phyloP scores from a whole-genome alignment of 495 filamentous ascomycete genomes.

The Penicillium manginii region DNA sequence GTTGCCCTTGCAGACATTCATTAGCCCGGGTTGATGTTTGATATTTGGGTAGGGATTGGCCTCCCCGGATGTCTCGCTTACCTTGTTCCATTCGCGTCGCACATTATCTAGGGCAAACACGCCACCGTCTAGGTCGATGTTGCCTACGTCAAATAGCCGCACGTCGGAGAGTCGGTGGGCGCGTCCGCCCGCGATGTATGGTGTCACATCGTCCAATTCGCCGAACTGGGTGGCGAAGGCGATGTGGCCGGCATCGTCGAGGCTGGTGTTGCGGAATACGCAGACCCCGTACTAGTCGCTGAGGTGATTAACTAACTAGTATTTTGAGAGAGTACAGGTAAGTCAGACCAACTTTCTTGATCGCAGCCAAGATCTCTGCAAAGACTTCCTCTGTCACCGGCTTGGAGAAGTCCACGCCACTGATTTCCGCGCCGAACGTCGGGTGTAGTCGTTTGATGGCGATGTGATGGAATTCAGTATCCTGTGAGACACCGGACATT shows the following conservation, averaged over 20 bases:
- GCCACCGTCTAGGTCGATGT: constrained; percentile 43
- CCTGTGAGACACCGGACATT: constrained; percentile 10
- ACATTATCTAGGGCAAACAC: constrained; percentile 20
- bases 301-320: no score
- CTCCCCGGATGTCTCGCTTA: background rate
- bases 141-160: constrained; percentile 59
- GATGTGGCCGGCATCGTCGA: constrained; percentile 58
- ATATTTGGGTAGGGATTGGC: background rate
- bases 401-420: constrained; percentile 52
- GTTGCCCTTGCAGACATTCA: constrained; percentile 44
- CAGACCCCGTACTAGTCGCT: constrained; percentile 58
- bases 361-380: constrained; percentile 35
- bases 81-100: constrained; percentile 43
- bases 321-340: background rate
- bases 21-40: background rate
- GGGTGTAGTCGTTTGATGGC: constrained; percentile 51
- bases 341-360: constrained; percentile 16
- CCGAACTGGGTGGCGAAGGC: constrained; percentile 57
- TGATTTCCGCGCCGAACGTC: constrained; percentile 58
- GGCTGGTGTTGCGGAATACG: constrained; percentile 56
- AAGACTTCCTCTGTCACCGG: constrained; percentile 50
- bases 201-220: constrained; percentile 61
- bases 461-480: constrained; percentile 12
- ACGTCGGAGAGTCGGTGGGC: constrained; percentile 50
- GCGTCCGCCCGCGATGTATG: constrained; percentile 51